Conservation (phyloP, 495 filamentous ascomycete genomes). For the Neurospora sp. region DNA sequence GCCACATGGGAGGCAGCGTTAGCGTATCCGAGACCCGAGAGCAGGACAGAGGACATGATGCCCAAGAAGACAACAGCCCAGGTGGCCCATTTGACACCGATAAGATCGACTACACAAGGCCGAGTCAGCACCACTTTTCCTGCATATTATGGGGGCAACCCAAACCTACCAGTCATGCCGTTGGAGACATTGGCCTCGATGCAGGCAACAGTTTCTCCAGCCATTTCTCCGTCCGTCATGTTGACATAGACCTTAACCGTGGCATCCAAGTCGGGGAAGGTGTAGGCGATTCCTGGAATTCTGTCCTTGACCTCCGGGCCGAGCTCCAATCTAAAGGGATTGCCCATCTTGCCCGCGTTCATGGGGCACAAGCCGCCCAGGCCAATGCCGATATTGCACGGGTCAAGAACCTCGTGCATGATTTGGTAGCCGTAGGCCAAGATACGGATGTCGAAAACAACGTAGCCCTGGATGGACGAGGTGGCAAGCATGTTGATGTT, state of each 20-base stretch:
- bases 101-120: slow-evolving; percentile 53
- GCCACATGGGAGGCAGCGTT: slow-evolving; percentile 96
- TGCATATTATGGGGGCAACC: not conserved
- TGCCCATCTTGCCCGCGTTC: slow-evolving; percentile 71
- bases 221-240: slow-evolving; percentile 34
- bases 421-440: slow-evolving; percentile 74
- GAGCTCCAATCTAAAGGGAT: slow-evolving; percentile 59
- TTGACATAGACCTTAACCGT: slow-evolving; percentile 74
- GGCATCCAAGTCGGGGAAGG: slow-evolving; percentile 89
- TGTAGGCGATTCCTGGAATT: slow-evolving; percentile 82
- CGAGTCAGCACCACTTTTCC: not conserved
- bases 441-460: slow-evolving; percentile 66
- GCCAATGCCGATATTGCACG: slow-evolving; percentile 48
- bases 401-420: slow-evolving; percentile 56
- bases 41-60: slow-evolving; percentile 72
- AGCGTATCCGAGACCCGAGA: slow-evolving; percentile 77
- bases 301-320: slow-evolving; percentile 41
- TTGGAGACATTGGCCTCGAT: slow-evolving; percentile 86
- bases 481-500: slow-evolving; percentile 70
- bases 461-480: slow-evolving; percentile 76
- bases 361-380: slow-evolving; percentile 85
- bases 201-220: slow-evolving; percentile 62
- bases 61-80: slow-evolving; percentile 80
- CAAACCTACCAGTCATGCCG: slow-evolving; percentile 55
- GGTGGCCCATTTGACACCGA: slow-evolving; percentile 79